Evolutionary conservation across 257 asterid genomes (phyloP), one percentile per base, ranked within the genome.

Genomic region (Misopates orontium): DNA sequence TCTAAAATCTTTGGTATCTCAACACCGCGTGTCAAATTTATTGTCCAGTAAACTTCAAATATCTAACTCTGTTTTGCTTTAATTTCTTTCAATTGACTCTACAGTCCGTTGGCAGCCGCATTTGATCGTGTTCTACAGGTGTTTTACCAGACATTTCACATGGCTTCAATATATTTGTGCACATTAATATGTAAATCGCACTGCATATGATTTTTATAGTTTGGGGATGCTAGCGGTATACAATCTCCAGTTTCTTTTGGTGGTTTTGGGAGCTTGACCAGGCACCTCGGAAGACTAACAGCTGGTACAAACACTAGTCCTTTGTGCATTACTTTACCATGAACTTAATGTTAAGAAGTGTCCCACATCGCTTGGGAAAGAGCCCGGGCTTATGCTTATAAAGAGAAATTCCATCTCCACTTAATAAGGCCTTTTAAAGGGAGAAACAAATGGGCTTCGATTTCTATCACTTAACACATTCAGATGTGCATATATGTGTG

Each of bases 201-300:
- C 74, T 74, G 49, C 54, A 70, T 74, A 47, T 66, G 59, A 62
- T 77, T 56, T 76, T 70, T 78, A 56, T 89, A 93, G 97, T 87
- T 93, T 79, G 98, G 98, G 18, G 98, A 93, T 78, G 97, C 98
- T 19, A 93, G 98, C 19, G 97, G 98, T 41, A 80, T 93, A 83
- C 98, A 93, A 73, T 93, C 98, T 65, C 98, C 98, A 0, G 97
- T 93, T 70, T 93, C 98, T 39, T 93, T 93, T 56, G 98, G 98
- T 67, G 98, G 97, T 66, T 93, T 93, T 50, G 98, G 98, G 75
- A 93, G 98, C 88, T 89, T 93, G 82, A 83, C 98, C 21, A 78
- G 98, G 73, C 98, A 93, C 77, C 85, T 93, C 22, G 94, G 89
- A 41, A 84, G 98, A 80, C 74, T 93, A 84, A 79, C 94, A 64